Evolutionary conservation across 2,329 filamentous ascomycete species (phyloP).

Genomic region (Lecanicillium sp.): DNA sequence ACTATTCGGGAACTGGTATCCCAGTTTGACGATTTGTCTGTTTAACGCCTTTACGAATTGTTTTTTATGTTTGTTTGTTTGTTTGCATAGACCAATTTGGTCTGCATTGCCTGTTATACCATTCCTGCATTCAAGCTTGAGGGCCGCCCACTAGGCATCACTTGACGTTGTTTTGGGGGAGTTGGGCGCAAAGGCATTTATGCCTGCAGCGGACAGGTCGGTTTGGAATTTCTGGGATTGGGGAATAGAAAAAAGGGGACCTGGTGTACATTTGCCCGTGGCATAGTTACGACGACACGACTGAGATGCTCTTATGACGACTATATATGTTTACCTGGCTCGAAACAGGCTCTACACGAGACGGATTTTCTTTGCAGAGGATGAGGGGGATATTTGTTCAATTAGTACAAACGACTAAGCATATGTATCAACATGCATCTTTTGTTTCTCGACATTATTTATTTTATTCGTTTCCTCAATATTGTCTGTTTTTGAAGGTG

Average conservation of each 20-base stretch:
- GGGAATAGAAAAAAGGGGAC: constrained; percentile 22
- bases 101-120: constrained; percentile 4
- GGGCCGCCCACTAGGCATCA: neutral
- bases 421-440: constrained; percentile 14
- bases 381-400: constrained; percentile 4
- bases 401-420: constrained; percentile 8
- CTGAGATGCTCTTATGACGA: constrained; percentile 22
- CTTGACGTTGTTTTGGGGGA: constrained; percentile 7
- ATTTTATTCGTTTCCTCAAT: neutral
- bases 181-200: constrained; percentile 9
- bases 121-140: neutral
- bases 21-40: constrained; percentile 34
- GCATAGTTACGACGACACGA: constrained; percentile 24
- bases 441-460: constrained; percentile 4
- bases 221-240: constrained; percentile 15
- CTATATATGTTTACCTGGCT: constrained; percentile 9
- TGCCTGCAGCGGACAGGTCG: constrained; percentile 14
- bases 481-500: neutral
- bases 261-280: constrained; percentile 16
- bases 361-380: constrained; percentile 4
- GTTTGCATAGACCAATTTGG: constrained; percentile 16
- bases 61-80: constrained; percentile 10
- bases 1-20: constrained; percentile 57
- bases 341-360: constrained; percentile 9
- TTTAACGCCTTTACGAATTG: constrained; percentile 22